A percentile compares a stretch with the other conserved stretches of the same genome.
phyloP scores from a whole-genome alignment of 1,284 basidiomycete species.

The Athelia sp. region DNA sequence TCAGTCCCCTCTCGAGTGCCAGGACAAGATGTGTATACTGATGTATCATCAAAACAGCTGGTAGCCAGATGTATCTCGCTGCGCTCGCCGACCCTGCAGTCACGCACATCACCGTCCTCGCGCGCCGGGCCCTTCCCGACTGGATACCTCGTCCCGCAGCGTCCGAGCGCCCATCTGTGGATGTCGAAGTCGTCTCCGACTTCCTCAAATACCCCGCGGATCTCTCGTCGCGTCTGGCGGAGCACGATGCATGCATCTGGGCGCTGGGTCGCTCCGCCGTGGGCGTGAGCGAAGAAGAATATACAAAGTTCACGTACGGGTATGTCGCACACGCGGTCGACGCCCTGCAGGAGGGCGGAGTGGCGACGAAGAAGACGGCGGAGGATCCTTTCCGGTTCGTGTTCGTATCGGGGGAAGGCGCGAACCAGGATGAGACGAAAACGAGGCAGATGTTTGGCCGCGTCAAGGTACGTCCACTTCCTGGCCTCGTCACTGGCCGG shows the following conservation, averaged over 20 bases:
- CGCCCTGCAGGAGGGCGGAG: conserved; percentile 23
- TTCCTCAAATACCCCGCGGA: conserved; percentile 29
- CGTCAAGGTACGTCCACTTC: conserved; percentile 9
- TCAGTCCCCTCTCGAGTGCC: conserved; percentile 9
- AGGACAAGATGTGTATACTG: background rate
- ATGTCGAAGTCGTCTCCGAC: conserved; percentile 26
- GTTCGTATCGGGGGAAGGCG: conserved; percentile 13
- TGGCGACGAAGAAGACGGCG: background rate
- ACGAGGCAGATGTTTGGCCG: conserved; percentile 4
- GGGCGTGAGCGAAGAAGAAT: conserved; percentile 31
- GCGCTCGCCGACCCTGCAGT: conserved; percentile 29
- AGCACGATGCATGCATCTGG: conserved; percentile 37
- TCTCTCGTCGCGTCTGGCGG: conserved; percentile 23
- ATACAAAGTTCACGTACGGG: conserved; percentile 31
- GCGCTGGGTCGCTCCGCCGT: conserved; percentile 27
- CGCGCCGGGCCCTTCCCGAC: conserved; percentile 24
- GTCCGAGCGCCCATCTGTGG: conserved; percentile 5
- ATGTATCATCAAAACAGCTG: conserved; percentile 19
- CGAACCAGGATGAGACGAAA: conserved; percentile 10
- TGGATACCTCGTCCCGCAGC: conserved; percentile 25
- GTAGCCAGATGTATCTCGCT: conserved; percentile 31
- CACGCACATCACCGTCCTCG: conserved; percentile 28
- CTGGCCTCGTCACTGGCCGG: background rate
- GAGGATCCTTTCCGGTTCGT: conserved; percentile 8
- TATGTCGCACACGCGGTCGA: conserved; percentile 26